A percentile compares a stretch with the other conserved stretches of the same genome.
Evolutionary conservation across 2,329 filamentous ascomycete genomes (phyloP).

Genomic region (Penicillium occitanis): DNA sequence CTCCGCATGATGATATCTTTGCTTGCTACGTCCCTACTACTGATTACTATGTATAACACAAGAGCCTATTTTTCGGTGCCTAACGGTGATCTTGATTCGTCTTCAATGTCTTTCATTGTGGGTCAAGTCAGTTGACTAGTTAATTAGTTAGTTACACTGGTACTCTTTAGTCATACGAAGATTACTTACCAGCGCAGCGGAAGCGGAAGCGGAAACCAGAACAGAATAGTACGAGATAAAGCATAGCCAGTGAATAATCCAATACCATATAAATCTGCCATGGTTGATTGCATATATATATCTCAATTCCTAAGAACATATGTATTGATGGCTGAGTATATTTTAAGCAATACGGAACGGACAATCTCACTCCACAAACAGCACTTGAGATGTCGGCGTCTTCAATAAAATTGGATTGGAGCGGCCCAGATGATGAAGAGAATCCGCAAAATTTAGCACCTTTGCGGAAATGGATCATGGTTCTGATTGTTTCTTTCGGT

Average conservation of each 20-base stretch:
- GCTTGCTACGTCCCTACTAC: too few relatives aligned
- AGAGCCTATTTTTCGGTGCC: too few relatives aligned
- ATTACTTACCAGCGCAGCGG: background rate
- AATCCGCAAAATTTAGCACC: background rate
- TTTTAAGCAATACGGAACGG: background rate
- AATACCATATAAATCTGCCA: background rate
- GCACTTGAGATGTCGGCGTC: background rate
- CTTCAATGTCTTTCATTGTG: too few relatives aligned
- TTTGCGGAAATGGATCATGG: background rate
- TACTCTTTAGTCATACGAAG: too few relatives aligned
- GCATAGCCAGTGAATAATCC: background rate
- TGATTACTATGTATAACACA: too few relatives aligned
- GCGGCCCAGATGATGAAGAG: background rate
- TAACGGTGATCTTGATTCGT: too few relatives aligned
- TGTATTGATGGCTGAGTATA: too few relatives aligned
- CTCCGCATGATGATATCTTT: too few relatives aligned
- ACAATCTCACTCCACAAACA: background rate
- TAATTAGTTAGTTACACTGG: too few relatives aligned
- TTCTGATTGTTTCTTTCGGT: background rate
- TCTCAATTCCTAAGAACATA: too few relatives aligned
- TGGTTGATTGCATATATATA: too few relatives aligned
- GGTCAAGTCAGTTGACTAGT: too few relatives aligned
- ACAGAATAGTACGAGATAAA: background rate
- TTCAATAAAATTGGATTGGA: slow-evolving; percentile 1
- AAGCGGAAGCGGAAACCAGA: background rate